Percentiles rank a stretch among this genome's conserved stretches.
Evolutionary conservation across 2,329 filamentous ascomycete species (phyloP).

Genomic region (Ceratocystis diversiconidia): DNA sequence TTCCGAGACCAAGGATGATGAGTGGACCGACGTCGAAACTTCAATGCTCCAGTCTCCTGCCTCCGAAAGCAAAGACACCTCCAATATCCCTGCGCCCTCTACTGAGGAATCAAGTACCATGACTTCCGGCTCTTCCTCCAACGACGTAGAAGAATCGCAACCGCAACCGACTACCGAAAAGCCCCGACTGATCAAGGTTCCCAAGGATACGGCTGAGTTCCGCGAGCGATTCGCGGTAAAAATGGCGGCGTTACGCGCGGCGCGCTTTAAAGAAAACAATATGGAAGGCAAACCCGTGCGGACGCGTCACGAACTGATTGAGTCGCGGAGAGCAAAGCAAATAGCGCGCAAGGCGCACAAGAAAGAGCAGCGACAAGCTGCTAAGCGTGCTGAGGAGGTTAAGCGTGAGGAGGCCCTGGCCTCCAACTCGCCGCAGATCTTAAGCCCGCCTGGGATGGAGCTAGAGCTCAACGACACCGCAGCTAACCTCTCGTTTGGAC

Average conservation of each 20-base stretch:
- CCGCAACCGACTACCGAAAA: slow-evolving; percentile 35
- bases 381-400: slow-evolving; percentile 64
- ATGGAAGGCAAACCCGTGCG: slow-evolving; percentile 67
- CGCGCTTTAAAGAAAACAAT: slow-evolving; percentile 58
- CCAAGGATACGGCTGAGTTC: slow-evolving; percentile 58
- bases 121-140: slow-evolving; percentile 39
- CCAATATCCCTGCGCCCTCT: slow-evolving; percentile 27
- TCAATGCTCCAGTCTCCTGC: slow-evolving; percentile 38
- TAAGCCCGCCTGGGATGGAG: slow-evolving; percentile 33
- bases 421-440: slow-evolving; percentile 45
- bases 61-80: slow-evolving; percentile 40
- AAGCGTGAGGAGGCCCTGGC: slow-evolving; percentile 50
- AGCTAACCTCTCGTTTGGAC: slow-evolving; percentile 68
- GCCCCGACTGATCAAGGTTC: slow-evolving; percentile 52
- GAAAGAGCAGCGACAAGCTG: slow-evolving; percentile 64
- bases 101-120: slow-evolving; percentile 38
- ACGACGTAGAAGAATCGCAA: slow-evolving; percentile 39
- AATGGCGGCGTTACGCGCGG: slow-evolving; percentile 71
- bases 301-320: slow-evolving; percentile 82
- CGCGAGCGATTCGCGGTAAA: slow-evolving; percentile 66
- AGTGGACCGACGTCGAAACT: slow-evolving; percentile 22
- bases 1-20: slow-evolving; percentile 12
- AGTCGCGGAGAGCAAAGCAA: slow-evolving; percentile 75
- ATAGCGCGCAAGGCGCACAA: slow-evolving; percentile 76
- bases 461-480: slow-evolving; percentile 34